Percentiles rank a stretch among this genome's conserved stretches.
These are phyloP conservation scores for Polygonum maritimum DNA, from an alignment of 148 eudicot species.

Conservation along the genomic window DNA sequence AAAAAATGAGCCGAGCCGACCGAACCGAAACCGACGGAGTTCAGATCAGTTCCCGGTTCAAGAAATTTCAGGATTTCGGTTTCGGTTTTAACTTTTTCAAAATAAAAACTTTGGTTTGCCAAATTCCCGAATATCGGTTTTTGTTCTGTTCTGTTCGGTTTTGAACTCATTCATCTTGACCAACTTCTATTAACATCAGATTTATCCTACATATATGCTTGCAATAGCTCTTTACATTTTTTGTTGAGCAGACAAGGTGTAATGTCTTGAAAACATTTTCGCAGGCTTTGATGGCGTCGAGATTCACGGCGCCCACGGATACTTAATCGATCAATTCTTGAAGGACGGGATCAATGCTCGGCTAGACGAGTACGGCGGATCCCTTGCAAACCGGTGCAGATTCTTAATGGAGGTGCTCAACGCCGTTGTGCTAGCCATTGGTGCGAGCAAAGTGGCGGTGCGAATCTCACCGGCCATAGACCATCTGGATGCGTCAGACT, in stretches of 20 bases:
- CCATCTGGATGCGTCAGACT: conserved; percentile 64
- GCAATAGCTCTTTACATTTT: background rate
- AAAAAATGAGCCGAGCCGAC: too few relatives aligned
- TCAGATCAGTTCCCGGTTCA: too few relatives aligned
- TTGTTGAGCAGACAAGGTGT: background rate
- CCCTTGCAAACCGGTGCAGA: conserved; percentile 55
- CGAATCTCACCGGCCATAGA: conserved; percentile 81
- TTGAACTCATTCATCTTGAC: too few relatives aligned
- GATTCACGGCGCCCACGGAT: conserved; percentile 82
- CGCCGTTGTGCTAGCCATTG: conserved; percentile 46
- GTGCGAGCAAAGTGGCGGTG: conserved; percentile 45
- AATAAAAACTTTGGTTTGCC: too few relatives aligned
- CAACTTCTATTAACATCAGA: too few relatives aligned
- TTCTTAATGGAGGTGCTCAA: conserved; percentile 49
- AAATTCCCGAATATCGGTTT: too few relatives aligned
- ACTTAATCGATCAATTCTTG: conserved; percentile 77
- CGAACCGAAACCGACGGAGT: too few relatives aligned
- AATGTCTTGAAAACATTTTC: background rate
- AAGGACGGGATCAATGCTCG: conserved; percentile 82
- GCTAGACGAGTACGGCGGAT: conserved; percentile 69
- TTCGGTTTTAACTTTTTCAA: too few relatives aligned
- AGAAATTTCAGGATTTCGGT: too few relatives aligned
- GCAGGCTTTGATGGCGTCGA: conserved; percentile 88
- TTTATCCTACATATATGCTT: background rate
- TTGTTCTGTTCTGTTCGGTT: too few relatives aligned